A percentile compares a stretch with the other conserved stretches of the same genome.
Evolutionary conservation across 768 basidiomycete genomes (phyloP).

Genomic region (Agrocybe chaxingu): DNA sequence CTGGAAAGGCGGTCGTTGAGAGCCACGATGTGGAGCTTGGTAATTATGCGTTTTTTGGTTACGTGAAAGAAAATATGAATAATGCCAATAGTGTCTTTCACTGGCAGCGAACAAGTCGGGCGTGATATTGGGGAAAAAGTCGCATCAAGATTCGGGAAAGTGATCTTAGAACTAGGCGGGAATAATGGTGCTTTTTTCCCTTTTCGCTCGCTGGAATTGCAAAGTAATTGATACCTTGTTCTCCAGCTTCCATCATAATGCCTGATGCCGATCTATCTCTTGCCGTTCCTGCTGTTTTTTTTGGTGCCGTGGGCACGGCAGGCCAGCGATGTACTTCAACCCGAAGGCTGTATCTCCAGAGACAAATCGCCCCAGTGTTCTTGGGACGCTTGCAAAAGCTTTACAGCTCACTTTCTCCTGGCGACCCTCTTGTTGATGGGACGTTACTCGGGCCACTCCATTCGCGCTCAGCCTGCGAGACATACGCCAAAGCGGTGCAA

Average conservation of each 20-base stretch:
- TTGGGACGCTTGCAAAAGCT: conserved; percentile 68
- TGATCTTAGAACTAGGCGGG: conserved; percentile 88
- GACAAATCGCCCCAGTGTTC: conserved; percentile 72
- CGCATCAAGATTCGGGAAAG: conserved; percentile 85
- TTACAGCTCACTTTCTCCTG: conserved; percentile 70
- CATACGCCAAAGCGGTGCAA: conserved; percentile 60
- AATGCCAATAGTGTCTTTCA: conserved; percentile 75
- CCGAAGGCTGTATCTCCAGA: conserved; percentile 86
- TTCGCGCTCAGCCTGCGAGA: conserved; percentile 59
- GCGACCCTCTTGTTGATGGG: conserved; percentile 74
- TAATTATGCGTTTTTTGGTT: conserved; percentile 25
- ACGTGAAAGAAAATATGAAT: conserved; percentile 6
- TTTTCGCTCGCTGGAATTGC: conserved; percentile 5
- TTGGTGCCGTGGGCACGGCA: conserved; percentile 85
- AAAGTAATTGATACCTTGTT: conserved; percentile 15
- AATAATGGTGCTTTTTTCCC: conserved; percentile 71
- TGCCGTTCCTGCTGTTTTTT: conserved; percentile 88
- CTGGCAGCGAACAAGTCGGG: conserved; percentile 88
- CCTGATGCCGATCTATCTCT: conserved; percentile 89
- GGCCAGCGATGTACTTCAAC: conserved; percentile 89
- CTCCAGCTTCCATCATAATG: conserved; percentile 84
- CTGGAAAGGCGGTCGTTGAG: conserved; percentile 76
- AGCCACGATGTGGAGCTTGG: conserved; percentile 77
- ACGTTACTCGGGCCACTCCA: conserved; percentile 90
- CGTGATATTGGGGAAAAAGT: conserved; percentile 85